Evolutionary conservation across 2,329 filamentous ascomycete species (phyloP).

Genomic region (Pezicula neosporulosa): DNA sequence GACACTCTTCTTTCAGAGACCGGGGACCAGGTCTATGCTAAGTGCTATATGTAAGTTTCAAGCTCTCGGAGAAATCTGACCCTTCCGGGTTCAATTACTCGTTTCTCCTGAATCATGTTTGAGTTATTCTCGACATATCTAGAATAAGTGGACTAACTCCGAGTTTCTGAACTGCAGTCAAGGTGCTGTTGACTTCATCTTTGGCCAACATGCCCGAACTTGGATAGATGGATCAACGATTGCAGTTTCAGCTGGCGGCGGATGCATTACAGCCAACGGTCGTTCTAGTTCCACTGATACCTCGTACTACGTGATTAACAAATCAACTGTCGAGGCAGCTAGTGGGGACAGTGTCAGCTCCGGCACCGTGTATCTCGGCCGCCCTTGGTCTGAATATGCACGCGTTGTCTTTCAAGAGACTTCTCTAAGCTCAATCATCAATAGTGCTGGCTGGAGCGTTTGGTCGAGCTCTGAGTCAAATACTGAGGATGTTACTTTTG

Average conservation of each 20-base stretch:
- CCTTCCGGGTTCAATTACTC: no score
- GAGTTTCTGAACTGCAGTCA: constrained; percentile 20
- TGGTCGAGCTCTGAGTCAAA: constrained; percentile 40
- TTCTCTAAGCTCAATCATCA: constrained; percentile 44
- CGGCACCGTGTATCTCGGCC: constrained; percentile 45
- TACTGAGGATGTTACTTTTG: constrained; percentile 45
- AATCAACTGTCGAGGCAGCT: constrained; percentile 41
- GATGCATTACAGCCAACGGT: constrained; percentile 45
- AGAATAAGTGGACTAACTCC: no score
- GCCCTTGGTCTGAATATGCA: constrained; percentile 48
- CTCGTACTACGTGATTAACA: constrained; percentile 54
- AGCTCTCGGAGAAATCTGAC: no score
- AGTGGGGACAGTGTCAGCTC: constrained; percentile 31
- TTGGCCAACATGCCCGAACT: constrained; percentile 46
- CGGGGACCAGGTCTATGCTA: constrained; percentile 53
- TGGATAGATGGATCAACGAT: constrained; percentile 51
- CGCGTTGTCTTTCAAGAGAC: constrained; percentile 49
- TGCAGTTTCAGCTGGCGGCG: constrained; percentile 37
- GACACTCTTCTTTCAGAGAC: constrained; percentile 48
- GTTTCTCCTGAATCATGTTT: no score
- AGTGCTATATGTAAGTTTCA: constrained; percentile 41
- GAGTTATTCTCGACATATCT: no score
- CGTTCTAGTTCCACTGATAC: constrained; percentile 33
- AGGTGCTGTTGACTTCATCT: constrained; percentile 58
- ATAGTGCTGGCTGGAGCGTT: constrained; percentile 44